Conservation (phyloP, 169 alveolate species). For the Plasmodium sp. region DNA sequence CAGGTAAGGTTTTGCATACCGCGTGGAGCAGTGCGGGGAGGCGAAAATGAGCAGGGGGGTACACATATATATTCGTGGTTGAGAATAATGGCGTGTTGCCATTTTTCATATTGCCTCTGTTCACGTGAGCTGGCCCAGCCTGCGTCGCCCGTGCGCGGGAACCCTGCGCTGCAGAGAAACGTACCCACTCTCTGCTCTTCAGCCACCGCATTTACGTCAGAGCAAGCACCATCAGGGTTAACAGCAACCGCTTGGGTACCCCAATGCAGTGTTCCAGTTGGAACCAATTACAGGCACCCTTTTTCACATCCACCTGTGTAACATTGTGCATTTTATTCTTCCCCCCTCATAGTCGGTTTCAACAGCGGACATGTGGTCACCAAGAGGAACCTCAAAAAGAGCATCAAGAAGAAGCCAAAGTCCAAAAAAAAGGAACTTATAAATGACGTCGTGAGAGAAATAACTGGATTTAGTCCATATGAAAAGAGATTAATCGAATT, state of each 20-base stretch:
- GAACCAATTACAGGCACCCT: background rate
- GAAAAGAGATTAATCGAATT: slow-evolving; percentile 98
- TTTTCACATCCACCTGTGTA: background rate
- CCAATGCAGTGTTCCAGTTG: background rate
- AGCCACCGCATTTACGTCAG: background rate
- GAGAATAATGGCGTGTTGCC: background rate
- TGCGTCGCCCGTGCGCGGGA: background rate
- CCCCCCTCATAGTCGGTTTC: slow-evolving; percentile 80
- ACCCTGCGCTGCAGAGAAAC: background rate
- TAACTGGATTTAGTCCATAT: slow-evolving; percentile 98
- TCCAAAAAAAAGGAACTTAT: slow-evolving; percentile 93
- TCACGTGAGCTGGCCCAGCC: background rate
- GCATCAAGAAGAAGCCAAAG: slow-evolving; percentile 89
- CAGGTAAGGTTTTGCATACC: slow-evolving; percentile 33
- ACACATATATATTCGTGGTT: background rate
- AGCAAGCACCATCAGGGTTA: background rate
- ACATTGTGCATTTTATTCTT: background rate
- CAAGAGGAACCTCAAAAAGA: slow-evolving; percentile 80
- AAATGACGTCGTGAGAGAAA: slow-evolving; percentile 96
- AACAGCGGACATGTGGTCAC: slow-evolving; percentile 89
- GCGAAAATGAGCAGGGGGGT: background rate
- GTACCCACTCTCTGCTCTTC: background rate
- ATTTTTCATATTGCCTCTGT: too few relatives aligned
- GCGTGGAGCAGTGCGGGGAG: background rate
- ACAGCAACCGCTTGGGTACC: background rate